Evolutionary conservation across 352 stramenopile species (phyloP).

Genomic region (Phytopythium chamaehyphon): DNA sequence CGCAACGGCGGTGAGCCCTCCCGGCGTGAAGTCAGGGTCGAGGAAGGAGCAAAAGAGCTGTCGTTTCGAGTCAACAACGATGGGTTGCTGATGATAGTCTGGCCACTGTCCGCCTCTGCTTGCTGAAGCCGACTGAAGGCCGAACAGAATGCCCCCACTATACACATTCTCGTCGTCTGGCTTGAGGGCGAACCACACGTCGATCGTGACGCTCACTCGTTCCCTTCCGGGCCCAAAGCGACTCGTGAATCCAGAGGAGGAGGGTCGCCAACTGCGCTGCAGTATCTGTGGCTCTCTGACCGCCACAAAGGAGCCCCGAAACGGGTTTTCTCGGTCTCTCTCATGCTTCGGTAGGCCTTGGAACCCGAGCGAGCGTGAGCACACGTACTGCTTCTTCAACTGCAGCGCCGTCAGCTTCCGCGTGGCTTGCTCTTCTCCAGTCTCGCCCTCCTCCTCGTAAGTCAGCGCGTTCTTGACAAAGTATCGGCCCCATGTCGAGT

Average conservation of each 20-base stretch:
- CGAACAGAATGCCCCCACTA: conserved; percentile 31
- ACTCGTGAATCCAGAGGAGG: conserved; percentile 9
- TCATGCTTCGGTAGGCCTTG: not conserved
- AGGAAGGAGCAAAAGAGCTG: conserved; percentile 46
- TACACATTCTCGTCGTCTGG: conserved; percentile 8
- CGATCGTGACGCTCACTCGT: conserved; percentile 26
- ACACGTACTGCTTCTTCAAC: conserved; percentile 3
- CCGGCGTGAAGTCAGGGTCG: conserved; percentile 9
- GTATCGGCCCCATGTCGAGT: not conserved
- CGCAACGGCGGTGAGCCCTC: conserved; percentile 13
- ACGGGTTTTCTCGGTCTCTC: not conserved
- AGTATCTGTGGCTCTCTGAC: not conserved
- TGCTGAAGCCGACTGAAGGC: conserved; percentile 29
- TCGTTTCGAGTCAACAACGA: conserved; percentile 28
- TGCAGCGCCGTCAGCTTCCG: no score
- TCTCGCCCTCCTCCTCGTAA: not conserved
- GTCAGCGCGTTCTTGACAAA: not conserved
- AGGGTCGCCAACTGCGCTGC: not conserved
- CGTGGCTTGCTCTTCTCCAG: no score
- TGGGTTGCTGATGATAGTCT: conserved; percentile 40
- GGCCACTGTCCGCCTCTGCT: conserved; percentile 24
- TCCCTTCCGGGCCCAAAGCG: conserved; percentile 10
- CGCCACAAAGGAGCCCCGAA: conserved; percentile 1
- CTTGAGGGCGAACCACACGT: conserved; percentile 33
- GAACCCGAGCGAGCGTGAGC: conserved; percentile 2